A percentile compares a stretch with the other conserved stretches of the same genome.
Conservation (phyloP, 2,329 filamentous ascomycete species). For the Fusarium gaditjirri region DNA sequence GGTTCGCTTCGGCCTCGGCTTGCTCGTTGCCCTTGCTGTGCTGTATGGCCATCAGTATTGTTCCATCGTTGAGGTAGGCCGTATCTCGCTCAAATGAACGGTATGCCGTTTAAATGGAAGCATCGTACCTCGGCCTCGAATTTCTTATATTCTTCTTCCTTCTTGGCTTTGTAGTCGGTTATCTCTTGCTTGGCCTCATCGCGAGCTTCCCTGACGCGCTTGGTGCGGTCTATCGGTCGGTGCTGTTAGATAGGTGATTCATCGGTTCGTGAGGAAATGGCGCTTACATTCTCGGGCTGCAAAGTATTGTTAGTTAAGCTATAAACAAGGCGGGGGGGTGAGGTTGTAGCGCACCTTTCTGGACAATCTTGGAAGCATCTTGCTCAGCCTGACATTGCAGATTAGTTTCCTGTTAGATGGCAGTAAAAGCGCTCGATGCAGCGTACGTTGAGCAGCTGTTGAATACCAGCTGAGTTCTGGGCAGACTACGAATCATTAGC, state of each 20-base stretch:
- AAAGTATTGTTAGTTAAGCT: slow-evolving; percentile 31
- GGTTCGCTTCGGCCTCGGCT: slow-evolving; percentile 83
- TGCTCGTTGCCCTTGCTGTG: slow-evolving; percentile 89
- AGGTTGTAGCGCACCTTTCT: slow-evolving; percentile 76
- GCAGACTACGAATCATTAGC: slow-evolving; percentile 74
- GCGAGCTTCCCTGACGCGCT: slow-evolving; percentile 95
- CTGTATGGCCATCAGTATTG: slow-evolving; percentile 57
- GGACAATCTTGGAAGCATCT: slow-evolving; percentile 98
- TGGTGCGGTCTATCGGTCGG: slow-evolving; percentile 72
- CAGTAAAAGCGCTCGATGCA: neutral
- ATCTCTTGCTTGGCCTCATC: slow-evolving; percentile 98
- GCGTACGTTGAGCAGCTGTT: slow-evolving; percentile 96
- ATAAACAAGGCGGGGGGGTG: slow-evolving; percentile 4
- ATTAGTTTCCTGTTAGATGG: neutral
- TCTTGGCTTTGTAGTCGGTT: slow-evolving; percentile 86
- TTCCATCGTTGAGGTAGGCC: neutral
- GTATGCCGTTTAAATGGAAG: no score
- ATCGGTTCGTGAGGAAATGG: slow-evolving; percentile 8
- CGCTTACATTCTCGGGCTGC: slow-evolving; percentile 87
- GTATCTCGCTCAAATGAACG: neutral
- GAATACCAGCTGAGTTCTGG: slow-evolving; percentile 98
- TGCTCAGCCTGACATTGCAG: slow-evolving; percentile 79
- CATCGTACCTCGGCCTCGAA: slow-evolving; percentile 77
- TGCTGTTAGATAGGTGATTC: neutral
- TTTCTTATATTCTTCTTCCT: slow-evolving; percentile 94